Percentiles rank a stretch among this genome's conserved stretches.
phyloP scores from a whole-genome alignment of 768 basidiomycete species.

The Naganishia friedmannii region DNA sequence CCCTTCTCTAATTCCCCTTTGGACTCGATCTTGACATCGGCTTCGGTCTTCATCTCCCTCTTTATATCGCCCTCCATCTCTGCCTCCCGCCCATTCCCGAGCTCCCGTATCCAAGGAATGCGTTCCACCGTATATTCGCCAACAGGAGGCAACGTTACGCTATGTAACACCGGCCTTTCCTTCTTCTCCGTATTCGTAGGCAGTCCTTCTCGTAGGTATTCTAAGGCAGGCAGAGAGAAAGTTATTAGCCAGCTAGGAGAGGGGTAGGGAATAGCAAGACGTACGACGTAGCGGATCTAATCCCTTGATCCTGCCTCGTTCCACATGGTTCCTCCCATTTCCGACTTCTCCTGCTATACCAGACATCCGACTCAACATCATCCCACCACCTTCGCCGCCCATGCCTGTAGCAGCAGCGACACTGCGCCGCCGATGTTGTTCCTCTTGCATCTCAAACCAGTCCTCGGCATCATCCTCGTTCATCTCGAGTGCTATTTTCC shows the following conservation, averaged over 20 bases:
- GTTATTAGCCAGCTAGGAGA: too few species aligned
- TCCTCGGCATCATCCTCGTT: conserved; percentile 17
- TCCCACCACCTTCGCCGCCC: conserved; percentile 1
- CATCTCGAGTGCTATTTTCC: conserved; percentile 21
- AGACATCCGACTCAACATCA: conserved; percentile 23
- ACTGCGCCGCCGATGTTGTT: background rate
- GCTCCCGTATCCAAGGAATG: background rate
- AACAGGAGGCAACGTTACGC: background rate
- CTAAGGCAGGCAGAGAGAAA: background rate
- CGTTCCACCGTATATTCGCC: background rate
- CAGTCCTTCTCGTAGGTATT: background rate
- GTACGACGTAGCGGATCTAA: conserved; percentile 1
- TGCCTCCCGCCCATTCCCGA: too few species aligned
- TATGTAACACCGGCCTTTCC: background rate
- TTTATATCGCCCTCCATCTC: too few species aligned
- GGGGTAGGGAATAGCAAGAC: too few species aligned
- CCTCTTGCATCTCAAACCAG: conserved; percentile 17
- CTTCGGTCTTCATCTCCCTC: too few species aligned
- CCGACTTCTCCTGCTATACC: background rate
- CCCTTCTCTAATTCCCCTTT: background rate
- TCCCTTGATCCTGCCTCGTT: conserved; percentile 10
- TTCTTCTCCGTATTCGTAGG: background rate
- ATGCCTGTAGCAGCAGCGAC: background rate
- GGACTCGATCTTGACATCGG: too few species aligned
- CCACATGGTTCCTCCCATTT: background rate